phyloP scores from a whole-genome alignment of 139 green algal genomes.

The Medakamo hakoo region DNA sequence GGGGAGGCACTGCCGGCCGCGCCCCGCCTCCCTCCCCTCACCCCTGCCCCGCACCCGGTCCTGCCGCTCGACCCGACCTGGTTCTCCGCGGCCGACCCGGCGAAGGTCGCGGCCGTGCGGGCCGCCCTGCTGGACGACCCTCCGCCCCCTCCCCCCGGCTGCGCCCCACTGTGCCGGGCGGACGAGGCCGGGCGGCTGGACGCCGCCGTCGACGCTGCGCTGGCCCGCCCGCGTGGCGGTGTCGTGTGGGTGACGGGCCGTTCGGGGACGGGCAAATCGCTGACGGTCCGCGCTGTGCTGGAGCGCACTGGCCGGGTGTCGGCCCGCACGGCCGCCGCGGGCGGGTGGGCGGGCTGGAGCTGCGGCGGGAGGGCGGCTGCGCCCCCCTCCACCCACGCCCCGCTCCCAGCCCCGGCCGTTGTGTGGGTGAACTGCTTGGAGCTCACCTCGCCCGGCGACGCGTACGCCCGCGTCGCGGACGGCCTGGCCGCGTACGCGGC shows the following conservation, averaged over 20 bases:
- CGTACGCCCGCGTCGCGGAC: neutral
- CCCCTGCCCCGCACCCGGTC: neutral
- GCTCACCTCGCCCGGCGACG: neutral
- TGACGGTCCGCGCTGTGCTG: neutral
- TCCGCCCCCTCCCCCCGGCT: no score
- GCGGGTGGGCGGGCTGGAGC: no score
- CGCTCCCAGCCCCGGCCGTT: neutral
- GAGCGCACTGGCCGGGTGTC: neutral
- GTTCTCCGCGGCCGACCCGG: neutral
- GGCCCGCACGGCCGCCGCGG: no score
- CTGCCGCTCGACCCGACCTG: neutral
- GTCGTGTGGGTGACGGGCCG: neutral
- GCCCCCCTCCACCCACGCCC: no score
- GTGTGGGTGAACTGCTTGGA: neutral
- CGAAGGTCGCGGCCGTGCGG: neutral
- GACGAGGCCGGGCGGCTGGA: neutral
- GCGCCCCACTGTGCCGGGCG: neutral
- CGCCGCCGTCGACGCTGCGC: neutral
- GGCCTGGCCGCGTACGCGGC: neutral
- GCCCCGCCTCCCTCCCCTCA: neutral
- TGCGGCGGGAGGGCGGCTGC: no score
- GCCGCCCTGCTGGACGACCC: neutral
- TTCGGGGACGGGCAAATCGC: neutral
- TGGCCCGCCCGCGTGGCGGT: neutral
- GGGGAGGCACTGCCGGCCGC: no score